Conservation (phyloP, 345 rosid species). For the Aquilaria sinensis region DNA sequence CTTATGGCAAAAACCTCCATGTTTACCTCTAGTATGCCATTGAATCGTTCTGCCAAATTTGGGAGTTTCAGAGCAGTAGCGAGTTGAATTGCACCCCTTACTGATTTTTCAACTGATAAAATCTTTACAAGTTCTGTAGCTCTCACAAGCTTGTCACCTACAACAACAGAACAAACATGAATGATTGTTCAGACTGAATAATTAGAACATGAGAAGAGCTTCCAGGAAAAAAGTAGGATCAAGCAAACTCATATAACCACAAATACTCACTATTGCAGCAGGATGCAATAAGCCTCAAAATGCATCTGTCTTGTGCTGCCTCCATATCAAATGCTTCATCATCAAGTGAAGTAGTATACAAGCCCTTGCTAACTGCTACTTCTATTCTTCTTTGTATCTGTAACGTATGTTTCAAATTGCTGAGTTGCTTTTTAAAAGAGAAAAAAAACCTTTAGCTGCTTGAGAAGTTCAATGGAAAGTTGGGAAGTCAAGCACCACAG, state of each 20-base stretch:
- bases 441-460: background rate
- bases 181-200: background rate
- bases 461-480: background rate
- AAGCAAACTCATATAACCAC: background rate
- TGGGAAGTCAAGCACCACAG: background rate
- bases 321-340: constrained; percentile 75
- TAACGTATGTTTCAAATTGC: constrained; percentile 7
- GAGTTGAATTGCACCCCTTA: constrained; percentile 87
- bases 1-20: no score
- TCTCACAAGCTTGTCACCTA: constrained; percentile 82
- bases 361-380: constrained; percentile 38
- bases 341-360: constrained; percentile 53
- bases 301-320: constrained; percentile 90
- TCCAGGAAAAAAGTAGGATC: background rate
- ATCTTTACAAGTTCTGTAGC: constrained; percentile 81
- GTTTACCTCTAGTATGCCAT: constrained; percentile 71
- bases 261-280: constrained; percentile 78
- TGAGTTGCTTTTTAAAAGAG: background rate
- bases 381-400: constrained; percentile 72
- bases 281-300: constrained; percentile 79
- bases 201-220: background rate
- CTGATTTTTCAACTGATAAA: constrained; percentile 64
- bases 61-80: constrained; percentile 91
- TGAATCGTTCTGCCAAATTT: constrained; percentile 78
- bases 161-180: constrained; percentile 9